These are phyloP conservation scores for Pneumocystis oryctolagi DNA, from an alignment of 1,139 yeast genomes.

Conservation along the genomic window DNA sequence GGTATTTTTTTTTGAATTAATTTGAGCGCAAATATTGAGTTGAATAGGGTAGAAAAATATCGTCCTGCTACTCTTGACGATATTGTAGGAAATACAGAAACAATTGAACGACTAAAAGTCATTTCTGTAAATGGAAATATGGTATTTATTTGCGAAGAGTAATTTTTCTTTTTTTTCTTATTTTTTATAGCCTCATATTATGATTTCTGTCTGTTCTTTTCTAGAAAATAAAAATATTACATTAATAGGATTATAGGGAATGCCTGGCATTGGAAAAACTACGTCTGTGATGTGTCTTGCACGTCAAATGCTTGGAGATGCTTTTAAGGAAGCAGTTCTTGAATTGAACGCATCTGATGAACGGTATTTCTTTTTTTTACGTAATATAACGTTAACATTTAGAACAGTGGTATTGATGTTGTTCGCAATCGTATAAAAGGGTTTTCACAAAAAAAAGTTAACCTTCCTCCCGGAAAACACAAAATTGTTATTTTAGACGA, in stretches of 20 bases:
- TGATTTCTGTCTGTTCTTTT: not conserved
- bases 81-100: conserved; percentile 86
- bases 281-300: conserved; percentile 89
- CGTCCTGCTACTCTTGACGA: conserved; percentile 68
- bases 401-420: conserved; percentile 50
- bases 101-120: conserved; percentile 65
- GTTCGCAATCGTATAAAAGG: conserved; percentile 86
- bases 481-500: conserved; percentile 85
- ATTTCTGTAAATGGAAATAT: conserved; percentile 88
- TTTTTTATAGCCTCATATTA: not conserved
- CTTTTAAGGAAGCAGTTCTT: conserved; percentile 66
- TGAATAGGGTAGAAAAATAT: conserved; percentile 79
- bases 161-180: too few species aligned
- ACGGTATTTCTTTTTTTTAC: conserved; percentile 33
- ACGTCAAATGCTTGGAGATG: conserved; percentile 58
- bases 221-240: not conserved
- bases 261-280: conserved; percentile 96
- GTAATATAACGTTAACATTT: not conserved
- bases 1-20: not conserved
- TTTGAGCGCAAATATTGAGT: conserved; percentile 9
- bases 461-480: conserved; percentile 58
- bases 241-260: conserved; percentile 23
- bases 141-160: conserved; percentile 75
- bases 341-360: conserved; percentile 95
- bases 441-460: conserved; percentile 86